Evolutionary conservation across 345 rosid species (phyloP).

Genomic region (Boechera divaricarpa): DNA sequence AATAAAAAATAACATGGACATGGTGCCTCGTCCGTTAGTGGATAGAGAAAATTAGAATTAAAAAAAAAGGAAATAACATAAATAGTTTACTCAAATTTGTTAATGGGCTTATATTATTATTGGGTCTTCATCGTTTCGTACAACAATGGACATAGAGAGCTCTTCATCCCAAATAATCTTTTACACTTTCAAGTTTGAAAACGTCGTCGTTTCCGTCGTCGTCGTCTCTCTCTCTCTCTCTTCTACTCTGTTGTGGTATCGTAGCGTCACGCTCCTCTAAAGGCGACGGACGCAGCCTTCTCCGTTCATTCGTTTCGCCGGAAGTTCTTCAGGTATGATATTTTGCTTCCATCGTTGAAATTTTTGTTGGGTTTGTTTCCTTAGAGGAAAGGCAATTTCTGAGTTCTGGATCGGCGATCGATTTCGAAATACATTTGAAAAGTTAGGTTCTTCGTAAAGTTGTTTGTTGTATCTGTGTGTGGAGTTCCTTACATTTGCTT

Average conservation of each 20-base stretch:
- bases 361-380: not conserved
- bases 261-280: constrained; percentile 9
- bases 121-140: not conserved
- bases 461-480: not conserved
- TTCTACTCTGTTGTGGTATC: constrained; percentile 10
- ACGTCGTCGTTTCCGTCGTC: not conserved
- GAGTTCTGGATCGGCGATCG: constrained; percentile 9
- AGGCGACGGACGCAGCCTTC: constrained; percentile 3
- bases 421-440: not conserved
- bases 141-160: not conserved
- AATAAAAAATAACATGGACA: no score
- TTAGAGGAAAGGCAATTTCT: not conserved
- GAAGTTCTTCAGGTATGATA: constrained; percentile 15
- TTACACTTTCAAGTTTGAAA: not conserved
- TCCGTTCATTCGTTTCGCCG: constrained; percentile 23
- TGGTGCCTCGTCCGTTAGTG: no score
- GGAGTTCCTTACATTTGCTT: not conserved
- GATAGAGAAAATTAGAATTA: no score
- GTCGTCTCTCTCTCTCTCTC: not conserved
- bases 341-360: not conserved
- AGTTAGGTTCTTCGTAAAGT: not conserved
- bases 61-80: no score
- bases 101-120: constrained; percentile 19
- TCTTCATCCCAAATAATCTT: constrained; percentile 10
- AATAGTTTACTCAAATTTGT: not conserved